These are phyloP conservation scores for Eucalyptus cloeziana DNA, from an alignment of 345 rosid genomes.

Conservation along the genomic window DNA sequence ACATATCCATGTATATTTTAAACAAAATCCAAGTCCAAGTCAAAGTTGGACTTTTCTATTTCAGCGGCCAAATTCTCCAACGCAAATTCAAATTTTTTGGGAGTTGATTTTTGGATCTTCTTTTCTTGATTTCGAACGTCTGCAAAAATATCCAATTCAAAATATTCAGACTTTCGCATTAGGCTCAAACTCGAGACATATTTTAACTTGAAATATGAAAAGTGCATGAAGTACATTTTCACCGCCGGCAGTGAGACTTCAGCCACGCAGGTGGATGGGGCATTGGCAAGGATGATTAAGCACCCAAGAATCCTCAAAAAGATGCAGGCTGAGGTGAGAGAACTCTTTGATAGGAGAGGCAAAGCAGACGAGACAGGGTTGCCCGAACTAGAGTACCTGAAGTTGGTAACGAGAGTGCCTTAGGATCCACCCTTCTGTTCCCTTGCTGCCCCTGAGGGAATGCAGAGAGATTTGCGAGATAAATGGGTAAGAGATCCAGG, in stretches of 20 bases:
- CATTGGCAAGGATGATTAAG: constrained; percentile 4
- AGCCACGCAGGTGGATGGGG: constrained; percentile 1
- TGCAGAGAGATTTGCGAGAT: not conserved
- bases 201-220: not conserved
- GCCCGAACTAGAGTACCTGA: not conserved
- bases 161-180: too few species aligned
- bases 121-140: too few species aligned
- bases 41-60: too few species aligned
- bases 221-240: not conserved
- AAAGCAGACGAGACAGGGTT: not conserved
- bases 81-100: too few species aligned
- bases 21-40: too few species aligned
- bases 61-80: too few species aligned
- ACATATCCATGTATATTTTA: too few species aligned
- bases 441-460: constrained; percentile 1
- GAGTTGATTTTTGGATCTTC: too few species aligned
- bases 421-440: not conserved
- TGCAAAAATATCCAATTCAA: too few species aligned
- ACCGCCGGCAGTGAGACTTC: constrained; percentile 6
- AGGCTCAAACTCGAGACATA: too few species aligned
- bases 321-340: constrained; percentile 14
- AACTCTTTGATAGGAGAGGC: not conserved
- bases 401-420: not conserved
- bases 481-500: not conserved
- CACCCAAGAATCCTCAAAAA: not conserved